These are phyloP conservation scores for Rugiboletus extremiorientalis DNA, from an alignment of 1,284 basidiomycete genomes.

Conservation along the genomic window DNA sequence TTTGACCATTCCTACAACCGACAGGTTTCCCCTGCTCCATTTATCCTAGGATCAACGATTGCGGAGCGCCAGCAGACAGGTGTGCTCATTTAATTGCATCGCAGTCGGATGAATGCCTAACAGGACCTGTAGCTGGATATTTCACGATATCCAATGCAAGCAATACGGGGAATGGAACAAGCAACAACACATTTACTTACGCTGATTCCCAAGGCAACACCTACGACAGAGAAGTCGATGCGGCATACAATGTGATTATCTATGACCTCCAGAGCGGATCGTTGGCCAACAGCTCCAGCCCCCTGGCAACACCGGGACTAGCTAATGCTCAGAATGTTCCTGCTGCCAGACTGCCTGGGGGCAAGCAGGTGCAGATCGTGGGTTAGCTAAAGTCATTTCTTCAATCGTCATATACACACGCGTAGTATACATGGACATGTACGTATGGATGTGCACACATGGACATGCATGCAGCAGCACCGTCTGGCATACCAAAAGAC, in stretches of 20 bases:
- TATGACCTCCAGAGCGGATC: conserved; percentile 58
- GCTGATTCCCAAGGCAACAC: conserved; percentile 60
- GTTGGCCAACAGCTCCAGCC: conserved; percentile 37
- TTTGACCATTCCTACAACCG: conserved; percentile 73
- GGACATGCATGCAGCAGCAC: conserved; percentile 6
- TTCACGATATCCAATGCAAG: conserved; percentile 47
- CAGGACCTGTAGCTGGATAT: conserved; percentile 46
- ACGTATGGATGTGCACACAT: too few species aligned
- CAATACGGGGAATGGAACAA: conserved; percentile 60
- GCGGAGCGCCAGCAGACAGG: conserved; percentile 56
- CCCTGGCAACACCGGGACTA: background rate
- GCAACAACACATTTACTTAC: conserved; percentile 66
- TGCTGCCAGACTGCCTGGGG: conserved; percentile 47
- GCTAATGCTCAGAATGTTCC: background rate
- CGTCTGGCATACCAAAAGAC: background rate
- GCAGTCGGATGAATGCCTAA: background rate
- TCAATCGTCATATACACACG: conserved; percentile 3
- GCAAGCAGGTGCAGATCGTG: conserved; percentile 11
- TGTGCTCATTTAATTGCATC: conserved; percentile 29
- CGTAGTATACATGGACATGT: conserved; percentile 15
- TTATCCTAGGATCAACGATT: conserved; percentile 58
- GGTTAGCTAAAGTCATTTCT: background rate
- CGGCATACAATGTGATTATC: conserved; percentile 59
- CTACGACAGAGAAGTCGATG: conserved; percentile 58
- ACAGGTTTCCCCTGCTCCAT: conserved; percentile 54